A percentile compares a stretch with the other conserved stretches of the same genome.
phyloP scores from a whole-genome alignment of 495 filamentous ascomycete species.

The Daldinia decipiens region DNA sequence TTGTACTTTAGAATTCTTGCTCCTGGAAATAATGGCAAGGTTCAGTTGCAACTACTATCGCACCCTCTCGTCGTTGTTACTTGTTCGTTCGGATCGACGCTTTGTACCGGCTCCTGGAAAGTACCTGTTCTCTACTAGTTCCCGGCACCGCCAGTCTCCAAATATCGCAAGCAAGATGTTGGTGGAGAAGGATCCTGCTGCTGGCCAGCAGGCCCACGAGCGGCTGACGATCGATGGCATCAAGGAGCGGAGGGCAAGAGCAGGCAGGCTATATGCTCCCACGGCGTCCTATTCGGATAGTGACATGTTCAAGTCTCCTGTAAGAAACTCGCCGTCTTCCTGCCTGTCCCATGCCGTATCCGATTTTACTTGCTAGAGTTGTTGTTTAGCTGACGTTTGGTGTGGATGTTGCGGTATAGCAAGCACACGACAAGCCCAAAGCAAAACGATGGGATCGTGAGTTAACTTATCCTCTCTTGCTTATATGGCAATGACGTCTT shows the following conservation, averaged over 20 bases:
- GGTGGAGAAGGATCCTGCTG: slow-evolving; percentile 24
- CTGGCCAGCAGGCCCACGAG: slow-evolving; percentile 55
- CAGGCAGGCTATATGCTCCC: slow-evolving; percentile 73
- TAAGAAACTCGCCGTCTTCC: slow-evolving; percentile 45
- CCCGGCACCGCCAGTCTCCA: slow-evolving; percentile 7
- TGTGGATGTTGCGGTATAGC: slow-evolving; percentile 25
- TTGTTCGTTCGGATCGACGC: slow-evolving; percentile 15
- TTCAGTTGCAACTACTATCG: slow-evolving; percentile 16
- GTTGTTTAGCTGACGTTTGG: no score
- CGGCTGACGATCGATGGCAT: slow-evolving; percentile 79
- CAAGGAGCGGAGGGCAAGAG: slow-evolving; percentile 71
- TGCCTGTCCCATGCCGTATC: no score
- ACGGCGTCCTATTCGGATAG: slow-evolving; percentile 80
- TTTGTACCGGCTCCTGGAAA: slow-evolving; percentile 2
- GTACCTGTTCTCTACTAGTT: slow-evolving; percentile 7
- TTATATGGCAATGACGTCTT: neutral
- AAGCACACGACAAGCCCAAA: slow-evolving; percentile 71
- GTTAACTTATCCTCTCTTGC: slow-evolving; percentile 46
- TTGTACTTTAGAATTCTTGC: neutral
- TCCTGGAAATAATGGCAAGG: slow-evolving; percentile 16
- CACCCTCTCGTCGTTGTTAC: slow-evolving; percentile 17
- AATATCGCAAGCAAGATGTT: slow-evolving; percentile 14
- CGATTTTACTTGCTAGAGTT: no score
- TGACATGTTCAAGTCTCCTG: slow-evolving; percentile 84
- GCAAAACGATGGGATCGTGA: slow-evolving; percentile 88